These are phyloP conservation scores for Elongisporangium undulatum DNA, from an alignment of 352 stramenopile species.

Conservation along the genomic window DNA sequence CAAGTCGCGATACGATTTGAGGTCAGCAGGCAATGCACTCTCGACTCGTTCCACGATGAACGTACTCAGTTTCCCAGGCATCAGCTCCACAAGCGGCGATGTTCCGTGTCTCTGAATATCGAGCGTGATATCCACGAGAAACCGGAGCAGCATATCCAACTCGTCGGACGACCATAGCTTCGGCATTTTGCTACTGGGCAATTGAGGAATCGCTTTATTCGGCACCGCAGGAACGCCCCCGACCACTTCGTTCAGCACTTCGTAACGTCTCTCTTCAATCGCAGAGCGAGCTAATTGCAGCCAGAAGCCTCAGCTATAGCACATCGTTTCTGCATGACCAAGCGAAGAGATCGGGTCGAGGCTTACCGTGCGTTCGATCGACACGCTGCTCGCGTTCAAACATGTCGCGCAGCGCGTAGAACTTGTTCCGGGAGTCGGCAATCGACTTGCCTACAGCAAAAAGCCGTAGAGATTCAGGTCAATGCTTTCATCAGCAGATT, in stretches of 20 bases:
- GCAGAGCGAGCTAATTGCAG: background rate
- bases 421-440: constrained; percentile 58
- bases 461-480: background rate
- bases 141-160: constrained; percentile 45
- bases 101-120: constrained; percentile 49
- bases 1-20: background rate
- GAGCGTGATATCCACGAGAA: constrained; percentile 53
- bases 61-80: constrained; percentile 1
- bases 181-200: constrained; percentile 17
- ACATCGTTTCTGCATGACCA: background rate
- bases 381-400: constrained; percentile 41
- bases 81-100: constrained; percentile 24
- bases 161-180: constrained; percentile 60
- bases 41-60: background rate
- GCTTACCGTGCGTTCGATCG: background rate
- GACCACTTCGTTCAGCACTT: constrained; percentile 24
- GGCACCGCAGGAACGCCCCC: constrained; percentile 29
- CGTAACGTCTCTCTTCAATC: background rate
- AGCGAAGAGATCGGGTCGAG: background rate
- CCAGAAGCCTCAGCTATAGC: background rate
- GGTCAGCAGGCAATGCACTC: too few relatives aligned
- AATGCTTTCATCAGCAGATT: background rate
- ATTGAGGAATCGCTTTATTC: constrained; percentile 11
- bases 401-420: constrained; percentile 65
- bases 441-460: constrained; percentile 42